Evolutionary conservation across 805 yeast genomes (phyloP).

Genomic region (Saccharomyces paradoxus): DNA sequence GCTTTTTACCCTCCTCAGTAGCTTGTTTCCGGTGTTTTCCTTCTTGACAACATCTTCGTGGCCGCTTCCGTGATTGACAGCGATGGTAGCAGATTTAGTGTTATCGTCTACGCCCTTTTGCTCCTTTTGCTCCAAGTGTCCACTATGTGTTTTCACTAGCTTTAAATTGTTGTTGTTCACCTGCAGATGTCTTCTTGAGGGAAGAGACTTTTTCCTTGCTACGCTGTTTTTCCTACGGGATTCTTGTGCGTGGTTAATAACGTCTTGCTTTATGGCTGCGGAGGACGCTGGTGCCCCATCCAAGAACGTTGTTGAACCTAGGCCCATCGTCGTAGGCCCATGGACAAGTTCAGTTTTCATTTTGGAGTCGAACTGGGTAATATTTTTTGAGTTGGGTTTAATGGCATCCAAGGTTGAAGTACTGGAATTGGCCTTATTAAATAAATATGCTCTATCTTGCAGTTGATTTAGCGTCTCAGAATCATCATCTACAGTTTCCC

Average conservation of each 20-base stretch:
- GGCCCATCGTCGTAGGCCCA: conserved; percentile 78
- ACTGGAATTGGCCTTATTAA: conserved; percentile 7
- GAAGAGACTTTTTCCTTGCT: conserved; percentile 77
- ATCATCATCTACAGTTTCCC: conserved; percentile 40
- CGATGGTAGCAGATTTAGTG: neutral
- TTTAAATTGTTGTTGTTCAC: neutral
- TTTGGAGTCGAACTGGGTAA: conserved; percentile 64
- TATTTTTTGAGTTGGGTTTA: conserved; percentile 40
- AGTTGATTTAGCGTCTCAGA: conserved; percentile 29
- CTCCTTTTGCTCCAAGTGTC: neutral
- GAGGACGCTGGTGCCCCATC: conserved; percentile 91
- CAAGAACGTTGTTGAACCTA: conserved; percentile 84
- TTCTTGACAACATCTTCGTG: conserved; percentile 9
- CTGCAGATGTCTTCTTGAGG: conserved; percentile 38
- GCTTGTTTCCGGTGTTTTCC: conserved; percentile 40
- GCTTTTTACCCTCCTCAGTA: conserved; percentile 81
- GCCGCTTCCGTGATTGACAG: neutral
- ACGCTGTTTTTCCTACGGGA: conserved; percentile 35
- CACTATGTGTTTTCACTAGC: neutral
- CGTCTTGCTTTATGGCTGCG: conserved; percentile 35
- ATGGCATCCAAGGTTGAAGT: conserved; percentile 34
- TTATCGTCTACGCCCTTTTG: neutral
- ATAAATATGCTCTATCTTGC: neutral
- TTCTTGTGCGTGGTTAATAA: conserved; percentile 27
- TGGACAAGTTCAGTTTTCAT: conserved; percentile 65